Percentiles rank a stretch among this genome's conserved stretches.
These are phyloP conservation scores for Microcyclospora tardicrescens DNA, from an alignment of 2,329 filamentous ascomycete genomes.

Conservation along the genomic window DNA sequence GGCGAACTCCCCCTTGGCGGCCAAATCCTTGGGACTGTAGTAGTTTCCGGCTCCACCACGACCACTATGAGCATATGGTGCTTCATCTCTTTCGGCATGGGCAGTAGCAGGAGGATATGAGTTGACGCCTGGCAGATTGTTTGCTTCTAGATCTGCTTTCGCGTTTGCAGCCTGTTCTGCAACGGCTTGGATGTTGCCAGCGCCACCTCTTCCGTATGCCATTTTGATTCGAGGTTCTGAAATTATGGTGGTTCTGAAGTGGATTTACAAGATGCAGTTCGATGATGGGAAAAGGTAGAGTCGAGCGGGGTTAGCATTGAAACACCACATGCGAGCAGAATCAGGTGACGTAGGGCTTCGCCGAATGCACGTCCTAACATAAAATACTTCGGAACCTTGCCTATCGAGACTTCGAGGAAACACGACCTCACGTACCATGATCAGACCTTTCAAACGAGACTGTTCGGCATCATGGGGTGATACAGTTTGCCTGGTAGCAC, in stretches of 20 bases:
- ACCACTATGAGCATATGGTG: conserved; percentile 32
- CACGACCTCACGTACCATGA: too few relatives aligned
- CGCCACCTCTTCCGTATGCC: conserved; percentile 30
- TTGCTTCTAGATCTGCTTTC: conserved; percentile 27
- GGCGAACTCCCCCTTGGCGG: conserved; percentile 26
- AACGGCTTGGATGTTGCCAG: conserved; percentile 29
- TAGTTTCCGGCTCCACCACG: conserved; percentile 36
- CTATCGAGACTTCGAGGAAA: too few relatives aligned
- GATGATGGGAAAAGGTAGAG: background rate
- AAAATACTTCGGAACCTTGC: too few relatives aligned
- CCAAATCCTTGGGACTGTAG: conserved; percentile 30
- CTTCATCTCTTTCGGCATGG: conserved; percentile 10
- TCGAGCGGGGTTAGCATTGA: too few relatives aligned
- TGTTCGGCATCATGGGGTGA: too few relatives aligned
- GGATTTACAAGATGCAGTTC: background rate
- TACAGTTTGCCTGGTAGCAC: too few relatives aligned
- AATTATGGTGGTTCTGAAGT: background rate
- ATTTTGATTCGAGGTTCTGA: background rate
- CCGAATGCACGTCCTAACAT: too few relatives aligned
- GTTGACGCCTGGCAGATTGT: conserved; percentile 15
- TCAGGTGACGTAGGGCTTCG: too few relatives aligned
- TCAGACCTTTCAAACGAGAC: too few relatives aligned
- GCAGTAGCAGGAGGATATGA: conserved; percentile 2
- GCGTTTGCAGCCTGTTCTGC: conserved; percentile 18
- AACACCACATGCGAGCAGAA: too few relatives aligned